These are phyloP conservation scores for Nicotiana undulata DNA, from an alignment of 257 asterid species.

Conservation along the genomic window DNA sequence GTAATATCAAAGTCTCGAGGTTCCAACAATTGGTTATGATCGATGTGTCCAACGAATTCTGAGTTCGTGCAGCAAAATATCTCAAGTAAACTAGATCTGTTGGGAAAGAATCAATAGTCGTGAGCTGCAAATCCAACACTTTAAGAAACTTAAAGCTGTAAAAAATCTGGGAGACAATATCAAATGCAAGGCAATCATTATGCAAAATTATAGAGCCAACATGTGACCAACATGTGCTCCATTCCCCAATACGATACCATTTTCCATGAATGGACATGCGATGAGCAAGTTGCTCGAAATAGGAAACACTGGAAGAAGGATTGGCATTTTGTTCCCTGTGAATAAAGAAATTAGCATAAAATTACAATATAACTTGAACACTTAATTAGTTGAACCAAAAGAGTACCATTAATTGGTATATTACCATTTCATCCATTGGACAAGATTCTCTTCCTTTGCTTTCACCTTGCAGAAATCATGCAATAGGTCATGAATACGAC, in stretches of 20 bases:
- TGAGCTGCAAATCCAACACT: conserved; percentile 9
- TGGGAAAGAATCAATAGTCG: not conserved
- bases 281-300: not conserved
- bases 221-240: not conserved
- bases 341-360: not conserved
- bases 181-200: not conserved
- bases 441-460: conserved; percentile 4
- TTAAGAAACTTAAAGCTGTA: not conserved
- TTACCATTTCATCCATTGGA: not conserved
- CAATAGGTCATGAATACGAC: conserved; percentile 6
- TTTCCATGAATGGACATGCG: not conserved
- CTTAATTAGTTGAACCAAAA: not conserved
- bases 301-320: not conserved
- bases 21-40: not conserved
- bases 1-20: conserved; percentile 6
- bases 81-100: conserved; percentile 6
- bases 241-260: not conserved
- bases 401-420: not conserved
- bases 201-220: not conserved
- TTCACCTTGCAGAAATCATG: conserved; percentile 9
- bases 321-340: not conserved
- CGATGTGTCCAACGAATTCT: not conserved
- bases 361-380: not conserved
- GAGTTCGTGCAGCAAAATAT: conserved; percentile 1
- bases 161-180: not conserved